Evolutionary conservation across 805 yeast genomes (phyloP), one percentile per base, ranked within the genome.

Genomic region (Metschnikowia lochheadii): DNA sequence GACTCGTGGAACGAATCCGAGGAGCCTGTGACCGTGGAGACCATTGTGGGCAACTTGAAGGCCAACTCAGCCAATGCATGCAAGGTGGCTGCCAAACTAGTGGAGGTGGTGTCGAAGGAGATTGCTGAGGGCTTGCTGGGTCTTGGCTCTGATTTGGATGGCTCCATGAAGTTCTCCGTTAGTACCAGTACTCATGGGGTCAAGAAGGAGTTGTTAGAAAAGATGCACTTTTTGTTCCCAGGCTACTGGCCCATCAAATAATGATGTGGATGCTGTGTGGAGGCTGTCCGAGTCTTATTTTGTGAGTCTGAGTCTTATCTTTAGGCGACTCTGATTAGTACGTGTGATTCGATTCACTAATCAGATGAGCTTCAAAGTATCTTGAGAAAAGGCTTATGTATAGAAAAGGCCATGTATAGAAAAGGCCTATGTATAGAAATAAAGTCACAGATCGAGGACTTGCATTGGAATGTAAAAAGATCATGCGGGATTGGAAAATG

Each of bases 11-110:
- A 90, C 65, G 96, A 86, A 62, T 82, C 81, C 48, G 98, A 85
- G 65, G 97, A 92, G 63, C 92, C 98, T 2, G 99, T 94, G 44
- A 91, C 98, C 7, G 98, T 94, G n/a, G 97, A 91, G 72, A 87
- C 96, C 4, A 97, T 94, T 39, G 90, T 94, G 46, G 89, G 96
- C 49, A 88, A 94, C 67, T 78, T 92, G 65, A 81, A 81, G 63
- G 94, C 96, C 53, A 94, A 94, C 72, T 78, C 87, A 46, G 85
- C 81, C 35, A 92, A 92, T 63, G 98, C 99, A 8, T 85, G 87
- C 66, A 74, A 72, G 51, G 73, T 94, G 46, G 90, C 96, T 33
- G 83, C 81, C 40, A 78, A 77, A 41, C 73, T 92, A 53, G 81
- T 94, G 45, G 81, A 79, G 44, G 78, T 77, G 34, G 75, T 94